phyloP scores from a whole-genome alignment of 2,329 filamentous ascomycete species.

The Pseudogymnoascus sp. region DNA sequence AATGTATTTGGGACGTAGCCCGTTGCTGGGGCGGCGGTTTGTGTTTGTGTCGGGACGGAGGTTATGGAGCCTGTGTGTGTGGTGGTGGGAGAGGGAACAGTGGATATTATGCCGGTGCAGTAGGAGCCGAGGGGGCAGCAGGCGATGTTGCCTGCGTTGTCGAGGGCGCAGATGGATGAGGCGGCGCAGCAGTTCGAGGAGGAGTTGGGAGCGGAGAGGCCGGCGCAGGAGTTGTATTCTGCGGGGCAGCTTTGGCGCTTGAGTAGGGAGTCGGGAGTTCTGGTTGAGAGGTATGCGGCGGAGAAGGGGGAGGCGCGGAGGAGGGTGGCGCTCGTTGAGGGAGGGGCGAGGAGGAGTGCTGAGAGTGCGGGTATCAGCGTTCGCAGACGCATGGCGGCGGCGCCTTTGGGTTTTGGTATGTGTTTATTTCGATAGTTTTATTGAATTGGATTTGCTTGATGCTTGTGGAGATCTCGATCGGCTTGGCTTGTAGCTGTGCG shows the following conservation, averaged over 20 bases:
- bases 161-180: slow-evolving; percentile 25
- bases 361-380: background rate
- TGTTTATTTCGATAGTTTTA: background rate
- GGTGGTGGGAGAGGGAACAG: slow-evolving; percentile 14
- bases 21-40: slow-evolving; percentile 27
- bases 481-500: background rate
- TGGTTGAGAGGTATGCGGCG: background rate
- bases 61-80: background rate
- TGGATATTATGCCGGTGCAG: slow-evolving; percentile 26
- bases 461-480: background rate
- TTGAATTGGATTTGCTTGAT: background rate
- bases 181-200: slow-evolving; percentile 26
- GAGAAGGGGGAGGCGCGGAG: background rate
- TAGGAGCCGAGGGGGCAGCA: slow-evolving; percentile 28
- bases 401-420: background rate
- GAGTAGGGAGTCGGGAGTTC: slow-evolving; percentile 12
- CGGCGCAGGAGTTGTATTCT: slow-evolving; percentile 28
- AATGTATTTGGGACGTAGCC: slow-evolving; percentile 51
- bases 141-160: slow-evolving; percentile 25
- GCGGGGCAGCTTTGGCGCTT: slow-evolving; percentile 26
- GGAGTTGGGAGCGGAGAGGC: slow-evolving; percentile 20
- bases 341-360: background rate
- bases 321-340: background rate
- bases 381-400: background rate
- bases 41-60: slow-evolving; percentile 13